Conservation (phyloP, 495 filamentous ascomycete species). For the Podospora bellae-mahoneyi region DNA sequence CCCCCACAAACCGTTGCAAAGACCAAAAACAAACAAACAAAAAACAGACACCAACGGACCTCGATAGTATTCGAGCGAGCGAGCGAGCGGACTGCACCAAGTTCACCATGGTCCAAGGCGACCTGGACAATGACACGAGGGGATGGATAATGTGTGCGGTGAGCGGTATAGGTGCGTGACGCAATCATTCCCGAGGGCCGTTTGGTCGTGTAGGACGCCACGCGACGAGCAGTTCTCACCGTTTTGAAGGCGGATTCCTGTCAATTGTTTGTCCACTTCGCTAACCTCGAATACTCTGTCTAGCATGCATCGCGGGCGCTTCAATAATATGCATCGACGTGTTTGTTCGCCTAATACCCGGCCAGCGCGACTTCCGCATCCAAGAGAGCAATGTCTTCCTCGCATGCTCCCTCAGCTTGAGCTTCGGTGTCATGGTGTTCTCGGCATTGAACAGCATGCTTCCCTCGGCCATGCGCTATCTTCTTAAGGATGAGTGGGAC, state of each 20-base stretch:
- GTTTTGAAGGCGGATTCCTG: too few relatives aligned
- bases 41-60: neutral
- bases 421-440: constrained; percentile 98
- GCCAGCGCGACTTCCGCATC: constrained; percentile 75
- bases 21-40: neutral
- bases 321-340: constrained; percentile 84
- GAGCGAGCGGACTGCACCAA: neutral
- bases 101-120: constrained; percentile 35
- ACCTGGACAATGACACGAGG: constrained; percentile 74
- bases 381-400: constrained; percentile 85
- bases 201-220: constrained; percentile 1
- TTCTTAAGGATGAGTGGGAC: constrained; percentile 63
- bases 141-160: constrained; percentile 90
- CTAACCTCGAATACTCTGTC: constrained; percentile 7
- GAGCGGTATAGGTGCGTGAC: constrained; percentile 66
- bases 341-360: constrained; percentile 65
- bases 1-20: neutral
- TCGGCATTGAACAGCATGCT: constrained; percentile 94
- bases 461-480: constrained; percentile 73
- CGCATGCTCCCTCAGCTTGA: constrained; percentile 82
- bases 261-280: constrained; percentile 6
- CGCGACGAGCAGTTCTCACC: neutral
- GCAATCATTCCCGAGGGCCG: neutral
- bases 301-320: constrained; percentile 79
- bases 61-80: neutral